Evolutionary conservation across 2,329 filamentous ascomycete species (phyloP), one percentile per base, ranked within the genome.

Genomic region (Ophiocordyceps sinensis): DNA sequence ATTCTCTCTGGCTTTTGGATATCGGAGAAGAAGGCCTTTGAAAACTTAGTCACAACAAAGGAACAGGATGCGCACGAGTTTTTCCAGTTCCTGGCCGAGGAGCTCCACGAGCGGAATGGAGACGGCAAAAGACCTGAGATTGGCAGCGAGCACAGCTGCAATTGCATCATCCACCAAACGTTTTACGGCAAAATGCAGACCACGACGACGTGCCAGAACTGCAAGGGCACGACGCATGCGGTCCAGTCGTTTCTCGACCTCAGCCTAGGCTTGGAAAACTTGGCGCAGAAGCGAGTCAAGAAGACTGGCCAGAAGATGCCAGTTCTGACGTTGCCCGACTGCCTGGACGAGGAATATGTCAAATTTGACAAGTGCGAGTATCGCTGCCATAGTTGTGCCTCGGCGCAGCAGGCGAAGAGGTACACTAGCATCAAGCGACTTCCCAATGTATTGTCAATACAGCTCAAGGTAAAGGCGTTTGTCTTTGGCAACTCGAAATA

Each of bases 11-110:
- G 83, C 11, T 88, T 88, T 55, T 94, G 88, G 87, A 85, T 88
- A 50, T 85, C 82, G 5, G 83, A 85, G 58, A 79, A 74, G 64
- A 77, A 73, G 57, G 73, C 75, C 0, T 81, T 80, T 45, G 75
- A 85, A 61, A 79, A 82, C 45, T 70, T 88, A 19, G 85, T 89
- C 2, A 91, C 88, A 11, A 94, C 93, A 52, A 85, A 88, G 53
- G 89, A 96, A 61, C 89, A 96, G 64, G 89, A 96, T 56, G 89
- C 89, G 1, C 89, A 96, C 56, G 89, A 96, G 58, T 96, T 94
- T 63, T 93, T 95, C 60, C 87, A 94, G 57, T 95, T 94, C 55
- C 74, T 96, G 29, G 82, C 93, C 30, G 89, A 95, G 63, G 85
- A 91, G 52, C 71, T 98, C 14, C 89, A 95, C 56, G 77, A 83